Evolutionary conservation across 352 stramenopile species (phyloP).

Genomic region (Globisporangium alternatum): DNA sequence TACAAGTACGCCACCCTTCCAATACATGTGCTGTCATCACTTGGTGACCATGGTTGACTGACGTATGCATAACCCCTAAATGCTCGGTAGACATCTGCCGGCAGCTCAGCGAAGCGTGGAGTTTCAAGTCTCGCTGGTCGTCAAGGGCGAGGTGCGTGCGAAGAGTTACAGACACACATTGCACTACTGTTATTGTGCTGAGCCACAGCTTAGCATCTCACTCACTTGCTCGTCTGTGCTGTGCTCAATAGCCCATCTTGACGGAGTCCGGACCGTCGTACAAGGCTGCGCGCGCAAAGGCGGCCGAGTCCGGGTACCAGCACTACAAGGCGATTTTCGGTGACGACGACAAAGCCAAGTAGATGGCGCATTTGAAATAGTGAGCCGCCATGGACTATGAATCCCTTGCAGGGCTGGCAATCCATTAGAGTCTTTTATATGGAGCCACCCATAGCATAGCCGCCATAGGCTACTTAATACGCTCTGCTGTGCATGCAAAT

Average conservation of each 20-base stretch:
- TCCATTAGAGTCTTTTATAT: too few species aligned
- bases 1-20: constrained; percentile 46
- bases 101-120: constrained; percentile 38
- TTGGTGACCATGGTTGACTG: constrained; percentile 2
- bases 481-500: neutral
- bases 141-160: constrained; percentile 56
- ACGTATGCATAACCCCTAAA: neutral
- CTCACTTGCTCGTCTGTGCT: neutral
- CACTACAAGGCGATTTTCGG: constrained; percentile 38
- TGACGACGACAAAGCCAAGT: neutral
- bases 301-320: constrained; percentile 47
- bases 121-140: constrained; percentile 57
- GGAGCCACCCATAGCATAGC: neutral
- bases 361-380: neutral
- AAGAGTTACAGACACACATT: neutral
- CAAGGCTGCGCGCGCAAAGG: constrained; percentile 52
- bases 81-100: constrained; percentile 40
- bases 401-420: neutral
- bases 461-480: neutral
- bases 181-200: neutral
- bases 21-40: neutral
- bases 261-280: constrained; percentile 51
- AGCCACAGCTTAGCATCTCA: neutral
- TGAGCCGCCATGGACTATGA: neutral
- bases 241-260: constrained; percentile 30